A percentile compares a stretch with the other conserved stretches of the same genome.
These are phyloP conservation scores for Patellifolia procumbens DNA, from an alignment of 179 eudicot species.

Conservation along the genomic window DNA sequence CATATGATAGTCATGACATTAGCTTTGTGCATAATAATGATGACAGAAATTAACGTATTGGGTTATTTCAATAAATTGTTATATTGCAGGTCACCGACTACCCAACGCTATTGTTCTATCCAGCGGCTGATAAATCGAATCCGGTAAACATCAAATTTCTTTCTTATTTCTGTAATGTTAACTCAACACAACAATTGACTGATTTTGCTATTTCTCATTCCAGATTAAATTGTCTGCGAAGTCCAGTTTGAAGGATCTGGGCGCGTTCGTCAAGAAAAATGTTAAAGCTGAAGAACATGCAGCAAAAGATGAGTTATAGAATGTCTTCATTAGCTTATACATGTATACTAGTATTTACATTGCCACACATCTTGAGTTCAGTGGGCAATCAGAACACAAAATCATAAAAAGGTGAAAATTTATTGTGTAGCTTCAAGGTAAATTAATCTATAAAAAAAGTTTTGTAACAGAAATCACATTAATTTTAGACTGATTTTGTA, in stretches of 20 bases:
- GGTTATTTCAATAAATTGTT: neutral
- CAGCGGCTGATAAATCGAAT: slow-evolving; percentile 65
- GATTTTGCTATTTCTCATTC: slow-evolving; percentile 20
- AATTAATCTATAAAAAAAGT: neutral
- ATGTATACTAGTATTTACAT: neutral
- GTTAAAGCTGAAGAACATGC: slow-evolving; percentile 46
- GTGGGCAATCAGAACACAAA: neutral
- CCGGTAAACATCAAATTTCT: slow-evolving; percentile 48
- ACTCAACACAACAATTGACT: neutral
- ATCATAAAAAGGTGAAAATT: neutral
- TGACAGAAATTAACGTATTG: neutral
- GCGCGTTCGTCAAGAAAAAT: slow-evolving; percentile 65
- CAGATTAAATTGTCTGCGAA: slow-evolving; percentile 73
- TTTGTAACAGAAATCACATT: slow-evolving; percentile 20
- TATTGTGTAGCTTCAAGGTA: neutral
- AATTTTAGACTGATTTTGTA: neutral
- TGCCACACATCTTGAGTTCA: neutral
- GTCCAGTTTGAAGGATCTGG: slow-evolving; percentile 79
- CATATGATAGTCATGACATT: too few species aligned
- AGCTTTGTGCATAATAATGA: neutral
- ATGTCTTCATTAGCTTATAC: neutral
- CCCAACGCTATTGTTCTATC: slow-evolving; percentile 79
- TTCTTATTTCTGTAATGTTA: neutral
- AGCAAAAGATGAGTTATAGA: slow-evolving; percentile 75
- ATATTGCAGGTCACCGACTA: slow-evolving; percentile 70